A percentile compares a stretch with the other conserved stretches of the same genome.
phyloP scores from a whole-genome alignment of 2,329 filamentous ascomycete genomes.

The Septoria linicola region DNA sequence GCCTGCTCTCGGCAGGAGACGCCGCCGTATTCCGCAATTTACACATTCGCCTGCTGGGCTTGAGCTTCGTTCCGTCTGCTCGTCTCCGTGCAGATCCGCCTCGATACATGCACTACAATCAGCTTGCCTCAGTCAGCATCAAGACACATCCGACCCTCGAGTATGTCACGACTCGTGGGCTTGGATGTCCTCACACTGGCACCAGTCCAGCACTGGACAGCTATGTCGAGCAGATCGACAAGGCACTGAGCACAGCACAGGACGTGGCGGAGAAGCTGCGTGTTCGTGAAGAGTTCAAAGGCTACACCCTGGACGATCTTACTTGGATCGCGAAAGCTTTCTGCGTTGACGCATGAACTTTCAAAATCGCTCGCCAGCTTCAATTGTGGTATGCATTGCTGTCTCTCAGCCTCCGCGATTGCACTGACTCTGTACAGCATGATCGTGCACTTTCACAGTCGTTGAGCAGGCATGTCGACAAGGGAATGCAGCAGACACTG shows the following conservation, averaged over 20 bases:
- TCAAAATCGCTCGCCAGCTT: background rate
- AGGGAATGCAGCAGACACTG: no score
- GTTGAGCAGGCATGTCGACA: no score
- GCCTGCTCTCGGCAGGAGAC: background rate
- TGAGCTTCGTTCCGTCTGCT: background rate
- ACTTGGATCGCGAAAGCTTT: constrained; percentile 9
- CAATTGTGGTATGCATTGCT: background rate
- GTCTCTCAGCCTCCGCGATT: background rate
- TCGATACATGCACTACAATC: background rate
- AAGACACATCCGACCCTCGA: constrained; percentile 5
- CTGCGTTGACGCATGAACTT: background rate
- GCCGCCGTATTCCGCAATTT: constrained; percentile 11
- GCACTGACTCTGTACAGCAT: no score
- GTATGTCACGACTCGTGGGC: background rate
- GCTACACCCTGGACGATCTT: constrained; percentile 10
- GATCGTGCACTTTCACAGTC: no score
- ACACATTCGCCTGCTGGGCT: background rate
- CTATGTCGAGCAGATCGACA: constrained; percentile 4
- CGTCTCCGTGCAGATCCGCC: background rate
- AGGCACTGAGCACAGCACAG: constrained; percentile 1
- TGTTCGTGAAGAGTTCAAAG: constrained; percentile 9
- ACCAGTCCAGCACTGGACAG: no score
- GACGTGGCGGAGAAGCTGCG: background rate
- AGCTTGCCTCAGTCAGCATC: constrained; percentile 1
- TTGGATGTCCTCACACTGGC: no score